Conservation (phyloP, 176 grass and related monocot genomes). For the Urochloa ruziziensis region DNA sequence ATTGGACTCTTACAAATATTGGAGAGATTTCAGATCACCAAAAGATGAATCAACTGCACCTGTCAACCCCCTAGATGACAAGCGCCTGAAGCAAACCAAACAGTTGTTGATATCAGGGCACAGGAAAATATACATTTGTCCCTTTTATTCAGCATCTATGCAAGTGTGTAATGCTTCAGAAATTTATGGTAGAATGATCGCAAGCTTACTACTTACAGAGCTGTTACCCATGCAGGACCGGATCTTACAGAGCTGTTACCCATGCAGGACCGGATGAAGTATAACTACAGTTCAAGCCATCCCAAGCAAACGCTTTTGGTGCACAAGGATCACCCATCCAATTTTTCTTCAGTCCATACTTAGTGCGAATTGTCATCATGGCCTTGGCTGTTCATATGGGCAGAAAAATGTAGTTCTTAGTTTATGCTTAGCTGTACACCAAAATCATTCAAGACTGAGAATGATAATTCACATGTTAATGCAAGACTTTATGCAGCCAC, state of each 20-base stretch:
- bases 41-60: slow-evolving; percentile 40
- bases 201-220: slow-evolving; percentile 51
- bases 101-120: background rate
- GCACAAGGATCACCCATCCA: slow-evolving; percentile 28
- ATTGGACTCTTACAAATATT: slow-evolving; percentile 42
- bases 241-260: slow-evolving; percentile 59
- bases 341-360: slow-evolving; percentile 54
- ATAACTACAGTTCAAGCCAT: slow-evolving; percentile 57
- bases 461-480: background rate
- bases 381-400: slow-evolving; percentile 37
- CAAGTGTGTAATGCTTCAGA: background rate
- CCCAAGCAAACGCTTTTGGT: slow-evolving; percentile 38
- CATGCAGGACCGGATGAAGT: background rate
- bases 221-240: slow-evolving; percentile 33
- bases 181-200: background rate
- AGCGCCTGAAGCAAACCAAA: slow-evolving; percentile 17
- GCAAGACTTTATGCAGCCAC: background rate
- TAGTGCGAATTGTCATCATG: slow-evolving; percentile 46
- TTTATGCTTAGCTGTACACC: too few species aligned
- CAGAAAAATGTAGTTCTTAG: background rate
- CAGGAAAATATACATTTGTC: background rate
- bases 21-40: slow-evolving; percentile 40
- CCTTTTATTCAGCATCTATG: background rate
- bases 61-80: slow-evolving; percentile 47
- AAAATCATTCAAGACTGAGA: too few species aligned